phyloP scores from a whole-genome alignment of 2,329 filamentous ascomycete species.

The Aspergillus proliferans region DNA sequence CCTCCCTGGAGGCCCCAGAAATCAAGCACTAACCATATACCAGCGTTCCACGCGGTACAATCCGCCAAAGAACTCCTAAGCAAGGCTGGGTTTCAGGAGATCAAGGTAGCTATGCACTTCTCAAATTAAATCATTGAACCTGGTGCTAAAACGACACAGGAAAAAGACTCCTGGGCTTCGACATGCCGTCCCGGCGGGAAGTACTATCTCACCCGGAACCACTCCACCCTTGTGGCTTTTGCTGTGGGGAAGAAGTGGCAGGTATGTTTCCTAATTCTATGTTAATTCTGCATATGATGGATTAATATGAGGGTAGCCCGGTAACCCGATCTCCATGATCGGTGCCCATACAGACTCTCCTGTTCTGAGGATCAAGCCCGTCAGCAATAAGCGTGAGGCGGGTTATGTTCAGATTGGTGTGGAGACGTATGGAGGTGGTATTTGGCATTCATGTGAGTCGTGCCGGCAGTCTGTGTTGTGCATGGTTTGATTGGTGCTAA shows the following conservation, averaged over 20 bases:
- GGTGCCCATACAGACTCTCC: constrained; percentile 96
- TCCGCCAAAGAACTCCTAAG: constrained; percentile 69
- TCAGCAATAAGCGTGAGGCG: constrained; percentile 78
- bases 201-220: constrained; percentile 93
- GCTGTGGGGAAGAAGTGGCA: constrained; percentile 86
- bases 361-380: constrained; percentile 84
- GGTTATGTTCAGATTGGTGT: constrained; percentile 93
- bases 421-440: constrained; percentile 91
- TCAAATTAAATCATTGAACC: neutral
- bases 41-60: constrained; percentile 90
- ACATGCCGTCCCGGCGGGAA: constrained; percentile 79
- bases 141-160: constrained; percentile 38
- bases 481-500: constrained; percentile 6
- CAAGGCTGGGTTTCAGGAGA: constrained; percentile 76
- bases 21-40: constrained; percentile 17
- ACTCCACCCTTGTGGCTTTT: constrained; percentile 86
- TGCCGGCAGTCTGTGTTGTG: neutral
- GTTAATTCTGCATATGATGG: neutral
- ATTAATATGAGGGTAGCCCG: constrained; percentile 46
- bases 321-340: constrained; percentile 85
- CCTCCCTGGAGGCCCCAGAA: constrained; percentile 1
- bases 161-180: constrained; percentile 82
- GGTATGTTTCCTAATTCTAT: constrained; percentile 20
- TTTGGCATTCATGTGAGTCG: constrained; percentile 78
- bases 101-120: constrained; percentile 51